These are phyloP conservation scores for Boletus rufocinnamomeus DNA, from an alignment of 768 basidiomycete genomes.

Conservation along the genomic window DNA sequence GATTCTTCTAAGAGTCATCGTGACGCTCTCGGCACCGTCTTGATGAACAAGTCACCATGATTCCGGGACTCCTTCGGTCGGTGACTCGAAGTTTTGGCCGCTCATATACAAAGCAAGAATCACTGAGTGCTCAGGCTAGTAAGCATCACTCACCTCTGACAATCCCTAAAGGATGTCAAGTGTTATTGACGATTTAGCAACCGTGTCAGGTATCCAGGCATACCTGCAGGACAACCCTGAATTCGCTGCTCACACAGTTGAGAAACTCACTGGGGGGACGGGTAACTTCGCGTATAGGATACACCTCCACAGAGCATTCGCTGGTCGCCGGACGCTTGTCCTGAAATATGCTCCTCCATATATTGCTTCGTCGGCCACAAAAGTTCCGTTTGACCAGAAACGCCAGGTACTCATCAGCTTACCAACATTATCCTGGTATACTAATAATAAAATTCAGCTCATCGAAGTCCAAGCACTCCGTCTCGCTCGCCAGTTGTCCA, in stretches of 20 bases:
- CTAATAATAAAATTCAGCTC: constrained; percentile 39
- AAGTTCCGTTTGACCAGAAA: constrained; percentile 41
- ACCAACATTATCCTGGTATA: background rate
- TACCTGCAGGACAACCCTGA: constrained; percentile 49
- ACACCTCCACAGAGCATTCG: constrained; percentile 40
- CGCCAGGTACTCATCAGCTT: constrained; percentile 50
- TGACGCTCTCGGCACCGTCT: constrained; percentile 6
- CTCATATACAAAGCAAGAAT: background rate
- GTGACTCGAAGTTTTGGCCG: constrained; percentile 14
- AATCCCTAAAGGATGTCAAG: constrained; percentile 18
- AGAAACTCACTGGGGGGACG: constrained; percentile 50
- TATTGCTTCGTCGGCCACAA: constrained; percentile 28
- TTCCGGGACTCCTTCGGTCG: background rate
- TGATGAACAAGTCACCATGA: background rate
- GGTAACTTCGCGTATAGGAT: constrained; percentile 63
- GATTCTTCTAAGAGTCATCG: background rate
- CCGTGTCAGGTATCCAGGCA: constrained; percentile 31
- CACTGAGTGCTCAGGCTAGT: background rate
- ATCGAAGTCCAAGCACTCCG: constrained; percentile 52
- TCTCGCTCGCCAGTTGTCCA: constrained; percentile 40
- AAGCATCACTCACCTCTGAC: background rate
- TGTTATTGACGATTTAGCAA: constrained; percentile 29
- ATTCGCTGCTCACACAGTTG: constrained; percentile 45
- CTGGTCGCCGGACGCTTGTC: constrained; percentile 49
- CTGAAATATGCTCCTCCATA: constrained; percentile 60